Base-by-base conservation (phyloP, 192 early-diverging fungal species). In the Gaertneriomyces sp. region DNA sequence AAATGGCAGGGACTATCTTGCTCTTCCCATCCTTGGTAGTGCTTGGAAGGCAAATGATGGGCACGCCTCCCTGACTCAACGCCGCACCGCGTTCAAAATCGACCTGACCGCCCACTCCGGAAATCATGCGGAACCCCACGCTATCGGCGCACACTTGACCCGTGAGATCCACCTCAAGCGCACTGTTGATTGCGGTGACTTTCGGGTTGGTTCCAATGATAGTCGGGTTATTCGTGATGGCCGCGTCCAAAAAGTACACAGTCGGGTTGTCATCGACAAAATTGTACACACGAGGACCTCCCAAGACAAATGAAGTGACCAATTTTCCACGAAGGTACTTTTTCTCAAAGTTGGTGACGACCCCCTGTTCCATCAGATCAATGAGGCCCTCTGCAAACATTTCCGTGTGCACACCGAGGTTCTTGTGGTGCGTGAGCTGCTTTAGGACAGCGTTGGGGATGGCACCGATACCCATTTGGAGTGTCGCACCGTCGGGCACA, bases 71-170 rank as follows among this genome's bases (percentile, higher is more conserved):
- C 1, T 45, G 45, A 41, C 68, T 72, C 6, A 82, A 41, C 7
- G 81, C 78, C 3, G 81, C 81, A 44, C 80, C 81, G 5, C 77
- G 70, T 58, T 82, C 81, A 53, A 82, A 82, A 47, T 82, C 78
- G 20, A 80, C 71, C 56, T 82, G 81, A 2, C 78, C 77, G 8
- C 81, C 81, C 1, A 82, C 81, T 42, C 81, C 81, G 19, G 73
- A 76, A 44, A 82, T 74, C 71, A 74, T 69, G 5, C 40, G 43
- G 49, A 57, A 65, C 1, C 81, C 81, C 5, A 82, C 62, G 14
- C 76, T 78, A 45, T 60, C 81, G 6, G 78, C 81, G 46, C 76
- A 78, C 17, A 79, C 78, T 58, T 80, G 78, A 7, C 81, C 81
- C 9, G 81, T 81, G 11, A 82, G 46, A 53, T 82, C 81, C 4